Evolutionary conservation across 1,284 basidiomycete genomes (phyloP), one percentile per base, ranked within the genome.

Genomic region (Leccinum subrobustum): DNA sequence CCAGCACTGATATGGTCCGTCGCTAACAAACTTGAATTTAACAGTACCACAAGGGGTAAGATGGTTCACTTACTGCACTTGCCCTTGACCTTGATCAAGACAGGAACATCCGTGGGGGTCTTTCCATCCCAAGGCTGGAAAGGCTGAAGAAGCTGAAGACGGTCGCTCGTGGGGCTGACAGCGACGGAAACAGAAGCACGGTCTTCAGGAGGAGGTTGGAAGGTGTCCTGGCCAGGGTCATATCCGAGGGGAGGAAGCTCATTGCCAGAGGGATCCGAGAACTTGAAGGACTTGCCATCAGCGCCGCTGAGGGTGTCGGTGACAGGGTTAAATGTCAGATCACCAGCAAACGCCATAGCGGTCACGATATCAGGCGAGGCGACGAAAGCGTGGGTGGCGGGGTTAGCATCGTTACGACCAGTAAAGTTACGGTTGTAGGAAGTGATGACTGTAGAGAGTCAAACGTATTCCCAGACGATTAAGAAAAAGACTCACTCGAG

Each of bases 341-440:
- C 82, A 65, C 96, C 97, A 65, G 93, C 94, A 77, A 98, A 98
- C 63, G 92, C 89, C 85, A 99, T 90, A 66, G 97, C 96, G 68
- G 97, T 99, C 75, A 98, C 96, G 72, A 99, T 81, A 76, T 98
- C 97, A 59, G 97, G 96, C 60, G 96, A 98, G 59, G 97, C 93
- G 73, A 99, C 96, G 74, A 99, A 99, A 59, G 96, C 95, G 79
- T 98, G 96, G 55, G 97, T 99, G 65, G 95, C 95, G 39, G 96
- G 95, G 87, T 99, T 99, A 71, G 96, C 96, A 75, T 99, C 97
- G 80, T 99, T 99, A 77, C 96, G 95, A 64, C 95, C 96, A 69
- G 96, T 98, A 83, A 99, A 99, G 91, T 99, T 99, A 79, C 97
- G 95, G 89, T 99, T 99, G 89, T 99, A 99, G 27, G 96, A 98